phyloP scores from a whole-genome alignment of 768 basidiomycete genomes.

The Amanita phalloides region DNA sequence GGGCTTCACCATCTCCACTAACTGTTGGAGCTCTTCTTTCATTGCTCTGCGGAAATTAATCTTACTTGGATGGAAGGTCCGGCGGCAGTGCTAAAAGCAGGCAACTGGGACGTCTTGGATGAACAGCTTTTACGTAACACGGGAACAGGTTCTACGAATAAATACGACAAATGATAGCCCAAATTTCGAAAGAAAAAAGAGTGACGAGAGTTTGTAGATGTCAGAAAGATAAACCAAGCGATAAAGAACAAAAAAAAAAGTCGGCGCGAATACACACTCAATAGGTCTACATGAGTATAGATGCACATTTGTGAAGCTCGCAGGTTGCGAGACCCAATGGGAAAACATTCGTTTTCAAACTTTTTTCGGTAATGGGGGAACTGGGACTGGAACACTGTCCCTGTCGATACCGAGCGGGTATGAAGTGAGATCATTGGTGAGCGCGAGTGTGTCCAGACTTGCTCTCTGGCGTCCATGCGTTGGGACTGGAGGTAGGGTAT shows the following conservation, averaged over 20 bases:
- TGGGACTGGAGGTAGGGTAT: slow-evolving; percentile 19
- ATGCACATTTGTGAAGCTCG: slow-evolving; percentile 2
- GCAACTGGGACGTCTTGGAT: not conserved
- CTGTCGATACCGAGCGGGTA: slow-evolving; percentile 72
- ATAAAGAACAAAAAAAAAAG: not conserved
- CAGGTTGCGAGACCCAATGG: not conserved
- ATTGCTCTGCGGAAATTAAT: slow-evolving; percentile 13
- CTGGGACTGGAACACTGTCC: slow-evolving; percentile 24
- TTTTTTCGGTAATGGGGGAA: slow-evolving; percentile 4
- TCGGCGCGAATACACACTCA: not conserved
- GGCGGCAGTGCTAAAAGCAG: not conserved
- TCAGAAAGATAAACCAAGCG: not conserved
- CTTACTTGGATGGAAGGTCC: not conserved
- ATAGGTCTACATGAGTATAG: slow-evolving; percentile 4
- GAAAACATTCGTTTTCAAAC: not conserved
- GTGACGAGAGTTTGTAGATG: not conserved
- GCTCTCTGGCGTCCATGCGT: slow-evolving; percentile 53
- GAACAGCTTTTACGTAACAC: not conserved
- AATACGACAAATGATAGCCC: not conserved
- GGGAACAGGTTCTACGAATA: not conserved
- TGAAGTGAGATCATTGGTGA: slow-evolving; percentile 76
- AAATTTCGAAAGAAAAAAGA: not conserved
- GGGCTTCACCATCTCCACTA: slow-evolving; percentile 36
- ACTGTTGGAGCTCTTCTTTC: slow-evolving; percentile 45
- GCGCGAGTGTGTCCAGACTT: slow-evolving; percentile 75